A percentile compares a stretch with the other conserved stretches of the same genome.
Evolutionary conservation across 2,329 filamentous ascomycete species (phyloP).

Genomic region (Microsporum ferrugineum): DNA sequence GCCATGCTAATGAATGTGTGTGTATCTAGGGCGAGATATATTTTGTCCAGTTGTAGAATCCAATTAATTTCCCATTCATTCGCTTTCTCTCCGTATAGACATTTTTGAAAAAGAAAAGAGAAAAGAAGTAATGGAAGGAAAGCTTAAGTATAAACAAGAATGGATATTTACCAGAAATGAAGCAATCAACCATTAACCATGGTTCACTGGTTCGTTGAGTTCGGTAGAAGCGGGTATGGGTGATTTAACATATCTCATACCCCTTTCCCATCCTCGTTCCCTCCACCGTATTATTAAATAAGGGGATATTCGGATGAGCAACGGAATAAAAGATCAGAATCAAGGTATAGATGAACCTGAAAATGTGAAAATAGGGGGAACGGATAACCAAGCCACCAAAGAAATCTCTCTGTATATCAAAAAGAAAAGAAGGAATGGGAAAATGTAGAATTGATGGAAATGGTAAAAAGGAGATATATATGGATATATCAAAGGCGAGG

Average conservation of each 20-base stretch:
- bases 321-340: background rate
- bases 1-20: background rate
- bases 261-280: background rate
- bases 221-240: background rate
- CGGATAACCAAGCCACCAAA: background rate
- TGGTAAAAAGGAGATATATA: background rate
- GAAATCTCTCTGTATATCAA: background rate
- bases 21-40: background rate
- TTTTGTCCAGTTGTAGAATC: background rate
- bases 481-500: background rate
- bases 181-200: background rate
- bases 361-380: background rate
- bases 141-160: constrained; percentile 1
- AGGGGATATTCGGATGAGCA: background rate
- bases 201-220: background rate
- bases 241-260: background rate
- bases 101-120: background rate
- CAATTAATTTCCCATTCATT: background rate
- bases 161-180: background rate
- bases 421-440: background rate
- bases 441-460: background rate
- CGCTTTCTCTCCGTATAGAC: background rate
- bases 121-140: background rate
- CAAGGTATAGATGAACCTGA: background rate
- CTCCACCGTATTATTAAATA: constrained; percentile 2